Base-by-base conservation (phyloP, 1,139 yeast genomes). In the Yamadazyma diddensiae region DNA sequence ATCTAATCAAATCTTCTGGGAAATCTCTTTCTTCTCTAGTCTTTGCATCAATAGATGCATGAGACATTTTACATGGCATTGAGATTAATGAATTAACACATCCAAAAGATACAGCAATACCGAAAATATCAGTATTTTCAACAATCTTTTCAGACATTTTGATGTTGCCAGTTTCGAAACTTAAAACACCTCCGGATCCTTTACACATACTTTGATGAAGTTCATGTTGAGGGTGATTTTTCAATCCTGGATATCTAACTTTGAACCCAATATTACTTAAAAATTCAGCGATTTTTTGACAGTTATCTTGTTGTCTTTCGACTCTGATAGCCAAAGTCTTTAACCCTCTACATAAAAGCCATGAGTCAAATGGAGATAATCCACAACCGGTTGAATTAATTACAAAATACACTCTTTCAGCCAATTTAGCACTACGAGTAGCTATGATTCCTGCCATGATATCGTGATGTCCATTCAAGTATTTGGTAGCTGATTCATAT, bases 61-160 rank as follows among this genome's bases (percentile, higher is more conserved):
- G 97, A 2, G 95, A 85, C 97, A 88, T 88, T 57, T 78, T 78
- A 59, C 96, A 86, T 9, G 97, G 97, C 82, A 88, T 77, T 29
- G 94, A 83, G 38, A 90, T 86, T 50, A 90, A 70, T 13, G 95
- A 85, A 61, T 87, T 86, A 37, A 90, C 96, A 57, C 95, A 84
- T 13, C 97, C 97, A 60, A 90, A 90, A 5, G 95, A 84, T 4
- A 90, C 97, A 7, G 95, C 86, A 44, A 90, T 87, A 23, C 92
- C 88, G 66, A 85, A 90, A 27, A 90, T 68, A 36, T 80, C 77
- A 8, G 90, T 77, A 33, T 70, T 66, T 48, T 85, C 92, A 15
- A 88, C 92, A 41, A 90, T 80, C 38, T 73, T 70, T 53, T 84
- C 92, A 28, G 85, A 75, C 29, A 76, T 63, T 37, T 64, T 74